Evolutionary conservation across 2,329 filamentous ascomycete genomes (phyloP).

Genomic region (Botrytis paeoniae): DNA sequence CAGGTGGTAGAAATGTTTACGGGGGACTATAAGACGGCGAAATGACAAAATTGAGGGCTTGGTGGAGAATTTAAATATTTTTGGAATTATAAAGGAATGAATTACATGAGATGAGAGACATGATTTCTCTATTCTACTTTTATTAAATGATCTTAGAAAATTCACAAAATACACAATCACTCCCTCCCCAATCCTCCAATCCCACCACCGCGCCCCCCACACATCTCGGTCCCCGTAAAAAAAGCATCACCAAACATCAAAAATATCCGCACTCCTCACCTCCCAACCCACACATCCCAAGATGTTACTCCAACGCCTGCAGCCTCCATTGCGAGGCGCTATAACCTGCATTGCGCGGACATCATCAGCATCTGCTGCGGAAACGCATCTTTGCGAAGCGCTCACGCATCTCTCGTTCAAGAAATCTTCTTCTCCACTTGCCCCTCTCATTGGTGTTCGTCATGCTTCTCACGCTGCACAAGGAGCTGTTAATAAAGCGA

Average conservation of each 20-base stretch:
- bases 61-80: neutral
- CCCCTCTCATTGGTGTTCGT: constrained; percentile 31
- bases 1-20: constrained; percentile 18
- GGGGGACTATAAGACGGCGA: neutral
- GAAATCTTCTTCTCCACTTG: constrained; percentile 14
- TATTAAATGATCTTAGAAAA: neutral
- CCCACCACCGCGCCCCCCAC: neutral
- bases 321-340: constrained; percentile 44
- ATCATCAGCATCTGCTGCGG: constrained; percentile 3
- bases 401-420: constrained; percentile 33
- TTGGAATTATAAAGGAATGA: neutral
- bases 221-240: constrained; percentile 7
- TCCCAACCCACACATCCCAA: constrained; percentile 9
- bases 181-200: neutral
- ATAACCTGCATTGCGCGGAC: constrained; percentile 35
- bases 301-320: constrained; percentile 47
- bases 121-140: neutral
- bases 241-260: constrained; percentile 7
- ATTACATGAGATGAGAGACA: no score
- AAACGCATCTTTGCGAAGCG: constrained; percentile 33
- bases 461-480: constrained; percentile 52
- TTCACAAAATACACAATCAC: neutral
- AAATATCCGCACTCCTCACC: constrained; percentile 7
- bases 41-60: constrained; percentile 7
- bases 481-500: constrained; percentile 67